Evolutionary conservation across 805 yeast species (phyloP).

Genomic region (Ogataea ganodermae): DNA sequence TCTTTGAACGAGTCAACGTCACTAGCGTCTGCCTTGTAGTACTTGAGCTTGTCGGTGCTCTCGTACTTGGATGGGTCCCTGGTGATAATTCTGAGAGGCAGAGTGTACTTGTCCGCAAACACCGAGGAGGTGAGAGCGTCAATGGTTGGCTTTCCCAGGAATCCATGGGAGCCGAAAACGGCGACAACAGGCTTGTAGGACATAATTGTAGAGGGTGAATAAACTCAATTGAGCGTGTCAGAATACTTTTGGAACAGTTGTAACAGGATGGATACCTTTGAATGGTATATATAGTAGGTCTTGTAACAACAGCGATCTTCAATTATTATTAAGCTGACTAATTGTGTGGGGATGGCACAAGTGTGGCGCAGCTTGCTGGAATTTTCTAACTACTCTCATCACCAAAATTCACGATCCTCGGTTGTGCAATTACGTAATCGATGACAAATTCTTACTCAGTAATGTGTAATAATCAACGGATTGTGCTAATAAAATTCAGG

Average conservation of each 20-base stretch:
- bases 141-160: conserved; percentile 49
- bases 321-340: background rate
- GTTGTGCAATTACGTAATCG: too few species aligned
- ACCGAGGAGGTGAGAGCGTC: conserved; percentile 45
- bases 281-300: too few species aligned
- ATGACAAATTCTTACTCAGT: too few species aligned
- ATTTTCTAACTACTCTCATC: too few species aligned
- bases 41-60: conserved; percentile 40
- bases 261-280: too few species aligned
- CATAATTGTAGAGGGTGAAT: conserved; percentile 11
- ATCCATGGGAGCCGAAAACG: conserved; percentile 54
- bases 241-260: too few species aligned
- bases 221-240: background rate
- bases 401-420: too few species aligned
- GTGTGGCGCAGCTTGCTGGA: background rate
- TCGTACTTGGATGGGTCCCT: conserved; percentile 40
- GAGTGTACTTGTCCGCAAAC: conserved; percentile 43
- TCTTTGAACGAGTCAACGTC: conserved; percentile 34
- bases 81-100: conserved; percentile 55
- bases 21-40: conserved; percentile 38
- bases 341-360: background rate
- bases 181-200: conserved; percentile 43
- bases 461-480: background rate
- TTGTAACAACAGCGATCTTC: too few species aligned
- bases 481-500: background rate